Base-by-base conservation (phyloP, 306 rosid genomes). In the Bauhinia variegata region DNA sequence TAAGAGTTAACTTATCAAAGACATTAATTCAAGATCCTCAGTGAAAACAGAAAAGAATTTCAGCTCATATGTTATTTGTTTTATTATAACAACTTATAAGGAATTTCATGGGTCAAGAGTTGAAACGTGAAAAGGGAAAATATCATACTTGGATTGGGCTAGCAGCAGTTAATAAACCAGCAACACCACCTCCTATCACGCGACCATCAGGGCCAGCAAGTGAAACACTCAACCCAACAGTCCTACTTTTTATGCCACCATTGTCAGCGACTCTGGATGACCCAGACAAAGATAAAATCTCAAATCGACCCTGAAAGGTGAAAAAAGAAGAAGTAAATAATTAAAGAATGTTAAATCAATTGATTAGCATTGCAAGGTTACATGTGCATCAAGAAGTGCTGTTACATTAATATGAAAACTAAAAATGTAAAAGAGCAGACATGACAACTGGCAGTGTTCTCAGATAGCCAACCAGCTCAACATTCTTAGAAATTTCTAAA, bases 161-260 rank as follows among this genome's bases (percentile, higher is more conserved):
- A 30, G 95, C 97, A 57, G 97, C 97, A 7, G 75, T 82, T 17
- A 92, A 78, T 13, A 80, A 42, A 75, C 97, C 97, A 64, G 89
- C 91, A 77, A 91, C 78, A 37, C 86, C 84, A 34, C 96, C 97
- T 10, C 97, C 95, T 5, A 86, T 72, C n/a, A 88, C 95, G 0
- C 91, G 79, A 16, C 96, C 91, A 23, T 91, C 96, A 14, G 95
- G 88, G 43, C 91, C 89, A 10, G 91, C 95, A 57, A 91, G 86
- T n/a, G 89, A 76, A 58, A 91, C 88, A 63, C 89, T 85, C 78
- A 91, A 65, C 11, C 95, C 95, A 14, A 91, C 95, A 10, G 51
- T 78, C 54, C 86, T 66, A 68, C 82, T 81, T 73, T 66, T 85
- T 19, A 64, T 44, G 39, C 84, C 88, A 57, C 68, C 64, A 11